phyloP scores from a whole-genome alignment of 805 yeast genomes.

The Barnettozyma populi region DNA sequence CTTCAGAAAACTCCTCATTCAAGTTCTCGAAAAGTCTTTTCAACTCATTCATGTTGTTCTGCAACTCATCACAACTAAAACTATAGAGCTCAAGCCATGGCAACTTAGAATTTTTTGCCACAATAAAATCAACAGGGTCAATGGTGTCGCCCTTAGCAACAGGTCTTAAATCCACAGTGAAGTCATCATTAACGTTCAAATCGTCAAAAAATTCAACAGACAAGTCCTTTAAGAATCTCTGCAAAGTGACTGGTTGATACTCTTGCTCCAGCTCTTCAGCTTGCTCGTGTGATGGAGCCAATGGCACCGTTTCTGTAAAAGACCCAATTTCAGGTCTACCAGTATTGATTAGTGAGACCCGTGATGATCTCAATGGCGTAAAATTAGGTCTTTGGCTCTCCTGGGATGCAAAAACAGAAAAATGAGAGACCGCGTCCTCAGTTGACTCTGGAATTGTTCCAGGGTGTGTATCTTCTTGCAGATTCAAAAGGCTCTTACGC shows the following conservation, averaged over 20 bases:
- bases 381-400: constrained; percentile 18
- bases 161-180: constrained; percentile 15
- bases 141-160: background rate
- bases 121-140: constrained; percentile 14
- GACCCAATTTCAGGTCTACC: constrained; percentile 17
- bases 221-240: constrained; percentile 21
- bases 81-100: constrained; percentile 26
- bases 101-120: constrained; percentile 19
- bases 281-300: constrained; percentile 23
- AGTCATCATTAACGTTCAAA: constrained; percentile 22
- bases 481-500: constrained; percentile 8
- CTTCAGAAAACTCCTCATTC: constrained; percentile 22
- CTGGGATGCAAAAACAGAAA: constrained; percentile 5
- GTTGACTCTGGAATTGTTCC: background rate
- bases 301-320: constrained; percentile 13
- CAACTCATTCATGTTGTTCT: constrained; percentile 23
- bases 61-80: constrained; percentile 26
- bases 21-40: constrained; percentile 20
- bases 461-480: background rate
- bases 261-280: constrained; percentile 8
- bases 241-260: constrained; percentile 22
- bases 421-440: background rate
- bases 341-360: constrained; percentile 12
- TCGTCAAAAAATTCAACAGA: constrained; percentile 26
- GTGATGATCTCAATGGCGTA: constrained; percentile 22